phyloP scores from a whole-genome alignment of 208 protist species.

The Crithidia expoeki region DNA sequence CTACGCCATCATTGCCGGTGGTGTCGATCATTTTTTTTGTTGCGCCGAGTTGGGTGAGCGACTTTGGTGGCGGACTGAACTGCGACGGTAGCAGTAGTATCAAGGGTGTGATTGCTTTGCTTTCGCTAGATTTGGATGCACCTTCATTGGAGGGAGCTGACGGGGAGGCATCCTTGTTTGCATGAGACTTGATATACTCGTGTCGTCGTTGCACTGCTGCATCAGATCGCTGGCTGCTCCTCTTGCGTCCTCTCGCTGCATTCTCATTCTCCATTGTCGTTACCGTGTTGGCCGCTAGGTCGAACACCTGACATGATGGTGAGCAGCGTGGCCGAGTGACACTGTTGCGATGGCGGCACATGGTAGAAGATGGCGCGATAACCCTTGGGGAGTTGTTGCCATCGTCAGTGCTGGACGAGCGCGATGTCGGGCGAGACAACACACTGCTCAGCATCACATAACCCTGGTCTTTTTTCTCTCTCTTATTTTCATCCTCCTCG shows the following conservation, averaged over 20 bases:
- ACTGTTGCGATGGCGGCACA: conserved; percentile 9
- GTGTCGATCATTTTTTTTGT: too few species aligned
- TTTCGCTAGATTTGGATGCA: too few species aligned
- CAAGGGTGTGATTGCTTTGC: too few species aligned
- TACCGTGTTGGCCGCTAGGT: background rate
- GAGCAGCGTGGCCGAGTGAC: background rate
- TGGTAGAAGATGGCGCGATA: background rate
- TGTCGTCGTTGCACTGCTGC: background rate
- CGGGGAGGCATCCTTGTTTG: too few species aligned
- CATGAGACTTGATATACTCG: too few species aligned
- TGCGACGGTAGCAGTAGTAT: too few species aligned
- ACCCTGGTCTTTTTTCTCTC: background rate
- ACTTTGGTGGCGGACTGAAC: too few species aligned
- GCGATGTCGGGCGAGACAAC: background rate
- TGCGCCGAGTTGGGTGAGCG: background rate
- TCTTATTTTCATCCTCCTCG: background rate
- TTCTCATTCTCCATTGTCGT: background rate
- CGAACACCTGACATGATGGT: background rate
- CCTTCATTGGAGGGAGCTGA: too few species aligned
- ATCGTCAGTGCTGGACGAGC: background rate
- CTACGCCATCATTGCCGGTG: too few species aligned
- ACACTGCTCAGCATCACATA: background rate
- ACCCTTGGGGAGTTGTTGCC: background rate
- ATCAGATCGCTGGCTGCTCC: background rate
- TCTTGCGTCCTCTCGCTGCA: background rate